These are phyloP conservation scores for Agrocybe praecox DNA, from an alignment of 768 basidiomycete genomes.

Conservation along the genomic window DNA sequence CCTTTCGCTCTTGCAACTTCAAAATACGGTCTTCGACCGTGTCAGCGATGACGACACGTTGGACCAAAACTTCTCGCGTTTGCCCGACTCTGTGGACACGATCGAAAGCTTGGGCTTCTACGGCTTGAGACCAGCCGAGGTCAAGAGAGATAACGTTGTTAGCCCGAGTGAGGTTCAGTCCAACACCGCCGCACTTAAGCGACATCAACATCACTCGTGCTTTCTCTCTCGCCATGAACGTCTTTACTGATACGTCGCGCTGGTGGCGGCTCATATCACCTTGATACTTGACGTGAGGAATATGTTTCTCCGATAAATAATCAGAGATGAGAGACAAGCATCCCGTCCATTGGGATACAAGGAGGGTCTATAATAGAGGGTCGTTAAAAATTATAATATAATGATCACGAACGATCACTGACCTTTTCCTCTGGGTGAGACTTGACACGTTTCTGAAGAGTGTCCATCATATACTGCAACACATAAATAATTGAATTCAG, in stretches of 20 bases:
- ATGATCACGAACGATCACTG: not conserved
- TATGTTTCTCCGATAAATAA: conserved; percentile 54
- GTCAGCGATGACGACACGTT: conserved; percentile 58
- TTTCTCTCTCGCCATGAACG: conserved; percentile 63
- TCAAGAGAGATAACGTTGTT: conserved; percentile 68
- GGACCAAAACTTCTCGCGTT: conserved; percentile 47
- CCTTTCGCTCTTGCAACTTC: conserved; percentile 63
- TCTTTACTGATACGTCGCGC: conserved; percentile 55
- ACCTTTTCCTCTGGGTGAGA: conserved; percentile 66
- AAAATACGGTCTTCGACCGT: conserved; percentile 76
- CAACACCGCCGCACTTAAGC: conserved; percentile 63
- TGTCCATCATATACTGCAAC: conserved; percentile 60
- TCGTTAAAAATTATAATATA: not conserved
- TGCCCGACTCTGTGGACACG: conserved; percentile 64
- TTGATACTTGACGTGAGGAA: conserved; percentile 62
- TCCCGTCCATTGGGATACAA: conserved; percentile 74
- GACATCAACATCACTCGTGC: conserved; percentile 64
- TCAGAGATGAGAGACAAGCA: conserved; percentile 65
- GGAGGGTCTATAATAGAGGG: conserved; percentile 42
- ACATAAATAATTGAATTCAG: not conserved
- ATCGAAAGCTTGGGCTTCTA: conserved; percentile 65
- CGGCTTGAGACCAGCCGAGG: conserved; percentile 65
- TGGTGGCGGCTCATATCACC: conserved; percentile 57
- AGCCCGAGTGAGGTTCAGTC: conserved; percentile 63
- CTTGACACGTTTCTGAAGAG: conserved; percentile 44